These are phyloP conservation scores for Sarcocystis neurona DNA, from an alignment of 169 alveolate genomes.

Conservation along the genomic window DNA sequence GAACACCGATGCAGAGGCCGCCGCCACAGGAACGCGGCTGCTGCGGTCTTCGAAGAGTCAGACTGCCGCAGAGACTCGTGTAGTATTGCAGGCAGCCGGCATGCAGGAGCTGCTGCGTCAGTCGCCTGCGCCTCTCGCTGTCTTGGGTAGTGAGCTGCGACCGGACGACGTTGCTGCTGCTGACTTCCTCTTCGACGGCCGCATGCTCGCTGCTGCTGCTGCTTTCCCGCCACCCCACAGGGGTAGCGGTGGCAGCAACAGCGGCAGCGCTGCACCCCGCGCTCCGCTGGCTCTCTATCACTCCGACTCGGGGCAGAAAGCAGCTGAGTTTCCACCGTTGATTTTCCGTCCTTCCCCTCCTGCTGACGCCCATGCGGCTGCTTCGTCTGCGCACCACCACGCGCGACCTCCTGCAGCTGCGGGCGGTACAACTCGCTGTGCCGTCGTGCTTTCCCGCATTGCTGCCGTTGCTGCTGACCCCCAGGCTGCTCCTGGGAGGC, in stretches of 20 bases:
- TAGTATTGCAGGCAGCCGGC: neutral
- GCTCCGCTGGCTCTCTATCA: conserved; percentile 17
- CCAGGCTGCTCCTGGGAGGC: neutral
- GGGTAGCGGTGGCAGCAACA: neutral
- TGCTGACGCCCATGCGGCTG: too few relatives aligned
- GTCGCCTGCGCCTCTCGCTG: conserved; percentile 1
- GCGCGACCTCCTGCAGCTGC: neutral
- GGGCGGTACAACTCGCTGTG: neutral
- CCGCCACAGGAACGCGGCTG: too few relatives aligned
- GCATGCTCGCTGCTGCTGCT: neutral
- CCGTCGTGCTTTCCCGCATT: conserved; percentile 5
- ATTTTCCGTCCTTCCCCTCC: neutral
- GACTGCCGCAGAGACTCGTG: too few relatives aligned
- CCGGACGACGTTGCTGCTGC: neutral
- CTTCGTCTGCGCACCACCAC: neutral
- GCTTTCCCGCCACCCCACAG: neutral
- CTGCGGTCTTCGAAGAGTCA: too few relatives aligned
- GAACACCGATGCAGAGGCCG: too few relatives aligned
- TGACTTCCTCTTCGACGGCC: conserved; percentile 15
- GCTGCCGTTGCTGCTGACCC: neutral
- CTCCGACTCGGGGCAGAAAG: neutral
- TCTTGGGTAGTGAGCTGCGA: neutral
- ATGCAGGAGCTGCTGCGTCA: neutral
- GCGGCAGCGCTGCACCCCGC: neutral
- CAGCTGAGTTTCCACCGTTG: neutral